Base-by-base conservation (phyloP, 805 yeast species). In the Candida succiphila region DNA sequence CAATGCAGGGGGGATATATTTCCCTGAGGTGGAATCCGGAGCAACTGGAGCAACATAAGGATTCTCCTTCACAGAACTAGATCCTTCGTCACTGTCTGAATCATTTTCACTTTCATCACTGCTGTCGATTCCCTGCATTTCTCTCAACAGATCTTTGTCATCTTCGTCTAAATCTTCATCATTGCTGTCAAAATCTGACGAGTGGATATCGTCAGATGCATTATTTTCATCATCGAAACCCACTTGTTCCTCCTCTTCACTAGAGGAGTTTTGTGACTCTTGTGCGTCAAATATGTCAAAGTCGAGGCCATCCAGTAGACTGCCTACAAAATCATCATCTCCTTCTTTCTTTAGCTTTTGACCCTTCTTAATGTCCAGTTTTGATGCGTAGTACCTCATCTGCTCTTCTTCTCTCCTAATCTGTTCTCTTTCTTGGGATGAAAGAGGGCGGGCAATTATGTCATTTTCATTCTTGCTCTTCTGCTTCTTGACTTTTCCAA, bases 1-100 rank as follows among this genome's bases (percentile, higher is more conserved):
- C 36, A 82, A 54, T 0, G 95, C 87, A 0, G 97, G 98, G 1
- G 98, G 97, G 13, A 89, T 61, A 50, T 92, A 89, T 40, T 71
- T 65, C 5, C 50, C 43, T 13, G 17, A 5, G 13, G 4, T 6
- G 22, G 25, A 6, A 7, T 30, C 3, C 17, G 35, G 25, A 25
- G 52, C 31, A 39, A 62, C 60, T 9, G 86, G 83, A 0, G 87
- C 82, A 27, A 75, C 70, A 47, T 78, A 83, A 5, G 94, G 94
- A 44, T 85, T 85, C 50, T 83, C 94, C 40, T 60, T 56, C 30
- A 60, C 64, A 25, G 51, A 46, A 23, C 58, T 59, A 35, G 45
- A 46, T 15, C 44, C 56, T 14, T 52, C 56, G 3, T 45, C 56
- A 4, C 40, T 48, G 3, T 40, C 55, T 7, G 43, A 44, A 4